Percentiles rank a stretch among this genome's conserved stretches.
phyloP scores from a whole-genome alignment of 2,329 filamentous ascomycete species.

The Diaporthe sp. region DNA sequence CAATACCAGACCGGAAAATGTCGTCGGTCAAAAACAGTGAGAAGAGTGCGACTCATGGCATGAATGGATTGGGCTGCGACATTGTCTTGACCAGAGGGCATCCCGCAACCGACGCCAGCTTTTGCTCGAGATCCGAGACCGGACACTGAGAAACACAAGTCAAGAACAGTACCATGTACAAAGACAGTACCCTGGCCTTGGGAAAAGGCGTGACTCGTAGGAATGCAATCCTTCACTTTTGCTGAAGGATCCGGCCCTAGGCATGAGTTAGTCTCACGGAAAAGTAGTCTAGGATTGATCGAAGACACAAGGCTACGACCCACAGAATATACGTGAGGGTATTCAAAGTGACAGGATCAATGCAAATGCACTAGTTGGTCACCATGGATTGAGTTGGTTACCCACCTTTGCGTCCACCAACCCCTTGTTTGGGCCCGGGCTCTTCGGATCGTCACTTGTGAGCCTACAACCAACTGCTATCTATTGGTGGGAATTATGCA shows the following conservation, averaged over 20 bases:
- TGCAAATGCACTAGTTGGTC: not conserved
- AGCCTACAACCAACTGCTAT: not conserved
- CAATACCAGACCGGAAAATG: not conserved
- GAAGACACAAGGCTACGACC: not conserved
- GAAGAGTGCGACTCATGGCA: not conserved
- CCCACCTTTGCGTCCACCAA: not conserved
- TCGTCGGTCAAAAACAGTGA: not conserved
- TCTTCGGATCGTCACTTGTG: not conserved
- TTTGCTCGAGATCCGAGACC: not conserved
- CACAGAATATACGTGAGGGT: not conserved
- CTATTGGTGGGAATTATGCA: too few species aligned
- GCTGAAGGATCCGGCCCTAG: not conserved
- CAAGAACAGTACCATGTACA: not conserved
- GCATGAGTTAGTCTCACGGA: not conserved
- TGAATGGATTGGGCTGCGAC: not conserved
- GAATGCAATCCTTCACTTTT: not conserved
- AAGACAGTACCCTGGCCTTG: not conserved
- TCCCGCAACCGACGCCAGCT: not conserved
- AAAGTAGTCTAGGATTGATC: not conserved
- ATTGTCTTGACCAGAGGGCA: not conserved
- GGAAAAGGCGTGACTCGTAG: not conserved
- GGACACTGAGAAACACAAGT: not conserved
- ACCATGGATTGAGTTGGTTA: not conserved
- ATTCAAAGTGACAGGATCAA: not conserved
- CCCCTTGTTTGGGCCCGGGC: not conserved